Evolutionary conservation across 1,284 basidiomycete species (phyloP), one percentile per base, ranked within the genome.

Genomic region (Puccinia polysora): DNA sequence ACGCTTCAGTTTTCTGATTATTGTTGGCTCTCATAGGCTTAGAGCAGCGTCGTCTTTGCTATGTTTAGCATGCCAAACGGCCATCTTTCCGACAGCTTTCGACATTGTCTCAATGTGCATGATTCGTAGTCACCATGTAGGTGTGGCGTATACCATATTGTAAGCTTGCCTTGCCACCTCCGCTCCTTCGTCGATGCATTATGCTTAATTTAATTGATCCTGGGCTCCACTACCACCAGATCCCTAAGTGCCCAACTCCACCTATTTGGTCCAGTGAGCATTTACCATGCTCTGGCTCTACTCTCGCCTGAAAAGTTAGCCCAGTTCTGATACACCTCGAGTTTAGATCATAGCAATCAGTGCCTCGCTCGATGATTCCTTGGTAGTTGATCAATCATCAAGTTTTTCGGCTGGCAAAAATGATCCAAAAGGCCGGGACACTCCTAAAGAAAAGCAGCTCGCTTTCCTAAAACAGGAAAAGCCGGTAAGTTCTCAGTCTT

Each of bases 261-360:
- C 45, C 36, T 63, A 36, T 63, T 63, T 49, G 60, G 60, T 14
- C 60, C 60, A 6, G 60, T 50, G 49, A 63, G 60, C 45, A 50
- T 12, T 7, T 28, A n/a, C n/a, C n/a, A n/a, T n/a, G n/a, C n/a
- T n/a, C n/a, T 5, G 4, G 18, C 5, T 50, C 28, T n/a, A 15
- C 12, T 50, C 1, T 7, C 14, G 47, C 32, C 30, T 30, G 4
- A 45, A 12, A 12, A 15, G 4, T 50, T 43, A 32, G 7, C 18
- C 8, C n/a, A 20, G n/a, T 34, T 1, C 30, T 49, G 45, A 47
- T 34, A 25, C 18, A 18, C 14, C 6, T 36, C n/a, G 4, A 34
- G 25, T 50, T 47, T 20, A 63, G 60, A 63, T 63, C 5, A 49
- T 63, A 32, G 60, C 60, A n/a, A 49, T 63, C 43, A 63, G 60